phyloP scores from a whole-genome alignment of 768 basidiomycete genomes.

The Brasilioporus rufonigricans region DNA sequence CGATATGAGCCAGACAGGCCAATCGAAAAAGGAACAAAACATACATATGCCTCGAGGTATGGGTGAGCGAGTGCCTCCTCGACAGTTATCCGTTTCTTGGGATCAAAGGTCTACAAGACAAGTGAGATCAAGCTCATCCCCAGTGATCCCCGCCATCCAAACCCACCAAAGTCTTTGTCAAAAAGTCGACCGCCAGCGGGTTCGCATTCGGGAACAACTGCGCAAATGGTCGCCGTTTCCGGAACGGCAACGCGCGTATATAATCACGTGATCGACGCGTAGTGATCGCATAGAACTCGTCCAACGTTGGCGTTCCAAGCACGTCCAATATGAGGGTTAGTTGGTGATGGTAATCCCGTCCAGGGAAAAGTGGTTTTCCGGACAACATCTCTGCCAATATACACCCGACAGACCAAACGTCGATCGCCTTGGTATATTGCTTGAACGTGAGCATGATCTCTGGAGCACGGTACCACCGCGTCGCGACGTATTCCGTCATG shows the following conservation, averaged over 20 bases:
- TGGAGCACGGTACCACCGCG: conserved; percentile 96
- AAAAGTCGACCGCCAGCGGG: conserved; percentile 69
- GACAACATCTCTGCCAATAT: conserved; percentile 89
- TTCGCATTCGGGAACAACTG: conserved; percentile 90
- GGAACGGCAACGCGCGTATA: conserved; percentile 91
- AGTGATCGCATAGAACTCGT: conserved; percentile 97
- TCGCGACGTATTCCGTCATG: conserved; percentile 95
- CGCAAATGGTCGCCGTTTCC: conserved; percentile 80
- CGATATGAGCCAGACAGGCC: conserved; percentile 2
- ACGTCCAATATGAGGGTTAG: conserved; percentile 94
- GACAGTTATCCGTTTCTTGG: conserved; percentile 93
- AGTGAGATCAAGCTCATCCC: neutral
- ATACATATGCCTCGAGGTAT: conserved; percentile 88
- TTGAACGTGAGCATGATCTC: conserved; percentile 99
- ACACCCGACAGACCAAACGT: conserved; percentile 86
- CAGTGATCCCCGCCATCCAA: no score
- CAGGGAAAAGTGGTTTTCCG: conserved; percentile 92
- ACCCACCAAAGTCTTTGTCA: conserved; percentile 79
- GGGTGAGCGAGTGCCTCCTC: conserved; percentile 95
- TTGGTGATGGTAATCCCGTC: conserved; percentile 91
- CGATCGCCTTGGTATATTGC: conserved; percentile 86
- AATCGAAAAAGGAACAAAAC: conserved; percentile 21
- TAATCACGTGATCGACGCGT: conserved; percentile 91
- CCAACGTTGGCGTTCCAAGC: conserved; percentile 93
- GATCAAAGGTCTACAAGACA: conserved; percentile 80